Evolutionary conservation across 169 alveolate species (phyloP).

Genomic region (Neospora caninum): DNA sequence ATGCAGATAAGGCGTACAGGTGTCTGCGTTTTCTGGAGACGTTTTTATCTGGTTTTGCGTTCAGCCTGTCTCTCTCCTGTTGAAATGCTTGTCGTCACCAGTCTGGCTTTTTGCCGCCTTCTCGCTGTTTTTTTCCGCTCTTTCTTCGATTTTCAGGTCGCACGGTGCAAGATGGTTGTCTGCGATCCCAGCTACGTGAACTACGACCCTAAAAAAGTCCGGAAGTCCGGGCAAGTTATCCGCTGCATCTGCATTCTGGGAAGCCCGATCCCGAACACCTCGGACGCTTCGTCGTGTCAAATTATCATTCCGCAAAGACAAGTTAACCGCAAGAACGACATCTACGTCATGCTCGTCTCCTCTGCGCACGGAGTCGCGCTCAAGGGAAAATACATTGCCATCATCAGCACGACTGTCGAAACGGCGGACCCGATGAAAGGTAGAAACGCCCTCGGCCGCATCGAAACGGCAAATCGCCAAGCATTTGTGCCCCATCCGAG

Average conservation of each 20-base stretch:
- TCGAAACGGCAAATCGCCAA: too few species aligned
- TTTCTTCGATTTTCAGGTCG: constrained; percentile 43
- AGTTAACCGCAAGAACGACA: constrained; percentile 90
- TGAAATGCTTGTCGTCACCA: too few species aligned
- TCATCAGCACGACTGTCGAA: constrained; percentile 96
- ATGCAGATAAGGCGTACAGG: too few species aligned
- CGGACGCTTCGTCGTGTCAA: constrained; percentile 94
- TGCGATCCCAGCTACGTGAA: constrained; percentile 91
- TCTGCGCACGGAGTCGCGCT: constrained; percentile 79
- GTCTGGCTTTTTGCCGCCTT: too few species aligned
- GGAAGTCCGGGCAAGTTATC: constrained; percentile 82
- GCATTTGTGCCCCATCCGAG: too few species aligned
- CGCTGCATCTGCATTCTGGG: constrained; percentile 95
- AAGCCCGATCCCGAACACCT: constrained; percentile 95
- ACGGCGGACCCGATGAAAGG: constrained; percentile 89
- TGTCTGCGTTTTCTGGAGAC: too few species aligned
- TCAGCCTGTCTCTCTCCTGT: too few species aligned
- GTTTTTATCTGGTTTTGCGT: too few species aligned
- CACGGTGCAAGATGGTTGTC: constrained; percentile 87
- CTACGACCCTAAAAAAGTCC: constrained; percentile 71
- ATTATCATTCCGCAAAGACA: constrained; percentile 96
- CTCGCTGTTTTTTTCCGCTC: too few species aligned
- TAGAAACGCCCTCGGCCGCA: too few species aligned
- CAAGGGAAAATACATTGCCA: constrained; percentile 87
- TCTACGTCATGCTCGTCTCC: constrained; percentile 94